Conservation (phyloP, 371 early-diverging fungal genomes). For the Mucor ambiguus region DNA sequence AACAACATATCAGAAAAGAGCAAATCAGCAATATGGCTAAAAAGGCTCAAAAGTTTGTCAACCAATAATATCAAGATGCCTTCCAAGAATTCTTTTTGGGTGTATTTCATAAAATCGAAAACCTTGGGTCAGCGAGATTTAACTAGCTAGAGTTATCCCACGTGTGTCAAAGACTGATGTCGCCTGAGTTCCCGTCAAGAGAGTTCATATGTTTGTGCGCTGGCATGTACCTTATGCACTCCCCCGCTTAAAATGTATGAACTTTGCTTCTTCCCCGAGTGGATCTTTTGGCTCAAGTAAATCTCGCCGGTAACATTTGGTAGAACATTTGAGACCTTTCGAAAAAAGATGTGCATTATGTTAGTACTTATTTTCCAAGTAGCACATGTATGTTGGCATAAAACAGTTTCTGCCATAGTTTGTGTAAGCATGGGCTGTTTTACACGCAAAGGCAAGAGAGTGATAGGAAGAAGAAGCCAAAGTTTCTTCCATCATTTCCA, state of each 20-base stretch:
- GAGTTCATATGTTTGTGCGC: not conserved
- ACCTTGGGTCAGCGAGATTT: not conserved
- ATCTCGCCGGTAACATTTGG: no score
- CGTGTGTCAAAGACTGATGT: conserved; percentile 12
- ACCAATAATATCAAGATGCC: conserved; percentile 6
- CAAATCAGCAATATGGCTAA: not conserved
- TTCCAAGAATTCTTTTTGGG: conserved; percentile 16
- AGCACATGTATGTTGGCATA: not conserved
- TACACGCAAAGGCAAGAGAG: not conserved
- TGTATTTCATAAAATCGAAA: not conserved
- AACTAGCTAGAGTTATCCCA: conserved; percentile 1
- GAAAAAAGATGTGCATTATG: not conserved
- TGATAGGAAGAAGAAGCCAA: not conserved
- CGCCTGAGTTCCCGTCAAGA: conserved; percentile 4
- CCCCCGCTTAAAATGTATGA: no score
- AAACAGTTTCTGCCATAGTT: not conserved
- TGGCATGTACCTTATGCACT: not conserved
- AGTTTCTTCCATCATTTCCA: conserved; percentile 18
- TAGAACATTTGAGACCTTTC: not conserved
- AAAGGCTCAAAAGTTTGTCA: not conserved
- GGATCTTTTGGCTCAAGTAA: no score
- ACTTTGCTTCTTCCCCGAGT: no score
- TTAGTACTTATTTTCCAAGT: not conserved
- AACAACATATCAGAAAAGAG: not conserved
- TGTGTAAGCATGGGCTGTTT: not conserved